These are phyloP conservation scores for Prunus kanzakura DNA, from an alignment of 306 rosid genomes.

Conservation along the genomic window DNA sequence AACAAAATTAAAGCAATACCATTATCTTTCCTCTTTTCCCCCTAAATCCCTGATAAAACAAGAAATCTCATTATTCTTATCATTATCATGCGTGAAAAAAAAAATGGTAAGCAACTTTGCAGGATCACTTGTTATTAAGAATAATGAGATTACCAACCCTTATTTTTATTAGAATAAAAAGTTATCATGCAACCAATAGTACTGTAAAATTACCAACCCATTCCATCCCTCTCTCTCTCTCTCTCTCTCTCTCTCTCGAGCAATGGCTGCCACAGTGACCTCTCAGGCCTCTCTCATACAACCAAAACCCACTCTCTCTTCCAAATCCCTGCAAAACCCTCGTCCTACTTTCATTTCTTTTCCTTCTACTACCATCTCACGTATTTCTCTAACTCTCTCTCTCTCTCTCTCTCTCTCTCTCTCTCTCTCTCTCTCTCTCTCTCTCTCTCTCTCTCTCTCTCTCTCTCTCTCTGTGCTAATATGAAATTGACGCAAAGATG, in stretches of 20 bases:
- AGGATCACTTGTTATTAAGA: no score
- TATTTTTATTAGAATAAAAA: background rate
- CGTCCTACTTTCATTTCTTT: background rate
- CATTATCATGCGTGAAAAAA: background rate
- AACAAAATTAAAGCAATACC: background rate
- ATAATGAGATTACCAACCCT: background rate
- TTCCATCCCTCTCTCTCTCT: background rate
- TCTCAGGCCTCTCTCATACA: constrained; percentile 19
- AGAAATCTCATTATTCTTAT: background rate
- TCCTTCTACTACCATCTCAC: background rate
- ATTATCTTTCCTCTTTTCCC: background rate
- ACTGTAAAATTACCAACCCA: background rate
- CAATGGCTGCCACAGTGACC: constrained; percentile 36
- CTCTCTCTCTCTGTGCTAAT: background rate
- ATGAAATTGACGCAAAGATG: constrained; percentile 5
- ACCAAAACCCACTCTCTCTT: constrained; percentile 11
- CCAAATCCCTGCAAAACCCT: constrained; percentile 21
- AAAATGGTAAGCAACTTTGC: background rate
- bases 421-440: background rate
- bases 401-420: background rate
- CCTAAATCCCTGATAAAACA: background rate
- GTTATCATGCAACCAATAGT: background rate
- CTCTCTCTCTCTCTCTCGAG: background rate
- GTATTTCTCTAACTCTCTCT: background rate
- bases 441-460: no score